phyloP scores from a whole-genome alignment of 352 stramenopile genomes.

The Pythium aristosporum region DNA sequence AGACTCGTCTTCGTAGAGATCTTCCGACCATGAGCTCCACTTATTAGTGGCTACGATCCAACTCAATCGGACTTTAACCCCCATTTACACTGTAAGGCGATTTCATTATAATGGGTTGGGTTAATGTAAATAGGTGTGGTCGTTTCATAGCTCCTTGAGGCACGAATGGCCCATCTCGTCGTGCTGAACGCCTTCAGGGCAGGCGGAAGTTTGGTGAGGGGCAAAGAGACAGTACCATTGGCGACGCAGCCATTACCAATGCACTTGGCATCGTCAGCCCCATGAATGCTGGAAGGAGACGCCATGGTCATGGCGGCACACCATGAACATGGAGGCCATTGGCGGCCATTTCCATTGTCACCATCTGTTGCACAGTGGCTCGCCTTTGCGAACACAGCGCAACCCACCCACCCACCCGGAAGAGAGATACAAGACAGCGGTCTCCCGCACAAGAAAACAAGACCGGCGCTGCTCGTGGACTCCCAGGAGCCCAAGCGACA shows the following conservation, averaged over 20 bases:
- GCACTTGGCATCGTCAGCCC: neutral
- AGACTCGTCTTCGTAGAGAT: neutral
- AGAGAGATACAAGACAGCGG: neutral
- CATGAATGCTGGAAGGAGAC: neutral
- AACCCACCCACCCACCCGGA: neutral
- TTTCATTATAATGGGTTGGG: neutral
- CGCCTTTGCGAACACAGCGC: neutral
- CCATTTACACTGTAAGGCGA: no score
- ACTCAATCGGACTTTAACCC: neutral
- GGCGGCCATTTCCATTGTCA: conserved; percentile 4
- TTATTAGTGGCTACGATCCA: neutral
- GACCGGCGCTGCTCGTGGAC: no score
- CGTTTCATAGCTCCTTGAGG: no score
- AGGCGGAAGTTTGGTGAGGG: no score
- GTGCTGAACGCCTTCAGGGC: neutral
- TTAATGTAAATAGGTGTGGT: neutral
- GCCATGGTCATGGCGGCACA: neutral
- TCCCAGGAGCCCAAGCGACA: neutral
- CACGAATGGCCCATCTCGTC: neutral
- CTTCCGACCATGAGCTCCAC: neutral
- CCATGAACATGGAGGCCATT: neutral
- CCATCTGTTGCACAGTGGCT: neutral
- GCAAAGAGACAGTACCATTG: neutral
- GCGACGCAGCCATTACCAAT: neutral
- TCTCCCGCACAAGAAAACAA: neutral